Evolutionary conservation across 148 eudicot species (phyloP).

Genomic region (Pharnaceum exiguum): DNA sequence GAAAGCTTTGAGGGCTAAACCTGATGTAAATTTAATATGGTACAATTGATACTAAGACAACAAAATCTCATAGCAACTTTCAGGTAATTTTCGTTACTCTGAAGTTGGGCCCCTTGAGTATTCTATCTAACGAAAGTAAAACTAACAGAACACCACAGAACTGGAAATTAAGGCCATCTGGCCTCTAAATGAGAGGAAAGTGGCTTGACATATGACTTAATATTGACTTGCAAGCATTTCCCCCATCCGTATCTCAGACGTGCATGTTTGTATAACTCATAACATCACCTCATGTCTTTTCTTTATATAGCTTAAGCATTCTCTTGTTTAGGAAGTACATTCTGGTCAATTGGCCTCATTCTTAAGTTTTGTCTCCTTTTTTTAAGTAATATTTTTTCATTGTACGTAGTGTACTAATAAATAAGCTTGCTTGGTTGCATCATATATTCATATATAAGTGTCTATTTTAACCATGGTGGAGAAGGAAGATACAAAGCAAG

Average conservation of each 20-base stretch:
- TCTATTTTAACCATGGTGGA: neutral
- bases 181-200: constrained; percentile 13
- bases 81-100: neutral
- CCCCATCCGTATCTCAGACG: constrained; percentile 12
- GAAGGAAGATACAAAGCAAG: neutral
- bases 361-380: neutral
- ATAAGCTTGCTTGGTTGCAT: too few species aligned
- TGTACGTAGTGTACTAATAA: too few species aligned
- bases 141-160: constrained; percentile 2
- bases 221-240: constrained; percentile 7
- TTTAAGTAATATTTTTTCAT: neutral
- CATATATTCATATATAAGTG: too few species aligned
- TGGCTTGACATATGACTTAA: constrained; percentile 8
- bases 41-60: too few species aligned
- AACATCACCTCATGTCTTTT: neutral
- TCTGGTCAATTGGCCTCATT: neutral
- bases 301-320: constrained; percentile 2
- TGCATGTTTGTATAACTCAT: constrained; percentile 11
- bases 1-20: too few species aligned
- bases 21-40: too few species aligned
- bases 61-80: neutral
- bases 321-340: too few species aligned
- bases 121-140: constrained; percentile 8
- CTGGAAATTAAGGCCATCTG: constrained; percentile 2
- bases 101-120: constrained; percentile 12